Evolutionary conservation across 108 stramenopile species (phyloP).

Genomic region (Cylindrotheca fusiformis): DNA sequence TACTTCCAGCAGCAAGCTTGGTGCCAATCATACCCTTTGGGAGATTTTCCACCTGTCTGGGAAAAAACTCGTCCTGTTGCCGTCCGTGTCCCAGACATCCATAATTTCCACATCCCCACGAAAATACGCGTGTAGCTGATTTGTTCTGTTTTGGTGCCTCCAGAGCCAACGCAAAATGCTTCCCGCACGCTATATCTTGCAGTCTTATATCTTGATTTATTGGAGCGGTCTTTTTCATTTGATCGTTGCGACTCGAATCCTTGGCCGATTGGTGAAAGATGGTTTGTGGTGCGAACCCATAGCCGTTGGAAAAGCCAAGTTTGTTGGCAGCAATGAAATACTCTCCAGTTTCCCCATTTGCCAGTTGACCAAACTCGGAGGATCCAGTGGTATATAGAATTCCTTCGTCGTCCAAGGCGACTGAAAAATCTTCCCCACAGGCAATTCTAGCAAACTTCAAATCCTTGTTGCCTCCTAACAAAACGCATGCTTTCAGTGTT

Average conservation of each 20-base stretch:
- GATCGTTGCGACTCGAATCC: slow-evolving; percentile 27
- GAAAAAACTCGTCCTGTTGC: slow-evolving; percentile 84
- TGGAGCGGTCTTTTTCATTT: slow-evolving; percentile 34
- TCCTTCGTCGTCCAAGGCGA: slow-evolving; percentile 69
- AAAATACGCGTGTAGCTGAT: slow-evolving; percentile 55
- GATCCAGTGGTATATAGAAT: slow-evolving; percentile 74
- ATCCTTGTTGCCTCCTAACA: slow-evolving; percentile 15
- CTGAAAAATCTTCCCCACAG: slow-evolving; percentile 86
- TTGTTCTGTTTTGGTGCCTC: slow-evolving; percentile 52
- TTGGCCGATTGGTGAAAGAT: slow-evolving; percentile 55
- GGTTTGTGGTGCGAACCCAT: slow-evolving; percentile 54
- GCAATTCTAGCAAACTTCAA: slow-evolving; percentile 37
- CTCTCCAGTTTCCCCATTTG: slow-evolving; percentile 89
- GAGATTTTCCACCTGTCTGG: slow-evolving; percentile 55
- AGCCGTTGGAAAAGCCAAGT: slow-evolving; percentile 67
- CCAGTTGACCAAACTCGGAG: slow-evolving; percentile 83
- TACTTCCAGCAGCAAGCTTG: slow-evolving; percentile 54
- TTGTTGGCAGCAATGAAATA: slow-evolving; percentile 82
- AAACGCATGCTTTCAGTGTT: slow-evolving; percentile 15
- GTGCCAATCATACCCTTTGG: slow-evolving; percentile 45
- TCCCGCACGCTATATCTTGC: slow-evolving; percentile 70
- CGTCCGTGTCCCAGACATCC: slow-evolving; percentile 81
- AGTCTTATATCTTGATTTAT: slow-evolving; percentile 46
- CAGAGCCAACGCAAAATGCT: slow-evolving; percentile 76
- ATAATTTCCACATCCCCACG: slow-evolving; percentile 88